phyloP scores from a whole-genome alignment of 1,139 yeast genomes.

The Diutina rugosa region DNA sequence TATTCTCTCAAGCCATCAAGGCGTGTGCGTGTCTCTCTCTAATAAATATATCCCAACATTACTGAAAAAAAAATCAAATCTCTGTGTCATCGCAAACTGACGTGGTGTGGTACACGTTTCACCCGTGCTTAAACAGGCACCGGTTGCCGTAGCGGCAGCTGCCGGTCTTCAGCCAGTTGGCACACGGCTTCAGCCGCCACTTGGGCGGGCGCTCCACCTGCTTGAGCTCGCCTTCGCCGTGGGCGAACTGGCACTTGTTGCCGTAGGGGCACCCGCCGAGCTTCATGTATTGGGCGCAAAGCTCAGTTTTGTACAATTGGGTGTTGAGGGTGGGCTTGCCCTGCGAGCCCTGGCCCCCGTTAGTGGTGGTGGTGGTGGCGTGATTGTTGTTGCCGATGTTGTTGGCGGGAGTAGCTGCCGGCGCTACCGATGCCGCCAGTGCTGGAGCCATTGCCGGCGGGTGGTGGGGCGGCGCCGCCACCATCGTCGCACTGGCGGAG shows the following conservation, averaged over 20 bases:
- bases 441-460: background rate
- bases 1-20: background rate
- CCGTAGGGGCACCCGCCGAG: constrained; percentile 79
- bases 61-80: background rate
- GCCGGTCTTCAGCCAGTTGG: constrained; percentile 76
- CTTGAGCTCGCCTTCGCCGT: constrained; percentile 70
- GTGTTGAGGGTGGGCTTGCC: constrained; percentile 6
- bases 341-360: background rate
- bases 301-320: constrained; percentile 74
- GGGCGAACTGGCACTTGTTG: constrained; percentile 88
- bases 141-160: constrained; percentile 81
- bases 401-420: background rate
- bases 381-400: background rate
- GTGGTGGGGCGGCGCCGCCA: background rate
- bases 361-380: background rate
- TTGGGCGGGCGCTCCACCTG: constrained; percentile 64
- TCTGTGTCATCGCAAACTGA: background rate
- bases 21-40: background rate
- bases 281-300: constrained; percentile 68
- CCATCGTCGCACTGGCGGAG: background rate
- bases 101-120: background rate
- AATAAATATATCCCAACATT: background rate
- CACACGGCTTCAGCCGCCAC: constrained; percentile 88
- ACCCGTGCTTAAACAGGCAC: constrained; percentile 77
- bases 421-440: background rate